Evolutionary conservation across 148 eudicot species (phyloP).

Genomic region (Euryodendron excelsum): DNA sequence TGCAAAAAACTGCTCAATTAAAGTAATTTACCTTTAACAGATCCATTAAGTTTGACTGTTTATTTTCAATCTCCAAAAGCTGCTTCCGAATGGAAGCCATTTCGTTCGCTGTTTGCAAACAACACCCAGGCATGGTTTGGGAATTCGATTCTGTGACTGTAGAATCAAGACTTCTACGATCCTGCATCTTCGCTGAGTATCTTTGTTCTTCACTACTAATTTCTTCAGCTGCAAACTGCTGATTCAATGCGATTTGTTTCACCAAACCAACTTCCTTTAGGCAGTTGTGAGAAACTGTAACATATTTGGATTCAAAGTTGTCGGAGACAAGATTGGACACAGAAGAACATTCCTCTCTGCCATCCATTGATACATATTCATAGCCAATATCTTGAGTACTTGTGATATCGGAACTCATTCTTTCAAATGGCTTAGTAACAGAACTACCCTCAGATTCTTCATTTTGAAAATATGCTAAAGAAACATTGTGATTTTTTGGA

Average conservation of each 20-base stretch:
- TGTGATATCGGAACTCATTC: conserved; percentile 44
- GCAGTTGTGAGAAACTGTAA: conserved; percentile 32
- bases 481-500: conserved; percentile 40
- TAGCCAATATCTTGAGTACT: conserved; percentile 44
- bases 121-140: conserved; percentile 39
- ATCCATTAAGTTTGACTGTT: conserved; percentile 72
- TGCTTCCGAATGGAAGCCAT: conserved; percentile 55
- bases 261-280: conserved; percentile 34
- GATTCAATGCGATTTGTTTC: conserved; percentile 35
- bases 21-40: conserved; percentile 61
- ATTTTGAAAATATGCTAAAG: conserved; percentile 32
- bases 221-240: conserved; percentile 39
- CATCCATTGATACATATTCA: conserved; percentile 61
- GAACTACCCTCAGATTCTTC: conserved; percentile 69
- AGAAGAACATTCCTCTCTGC: conserved; percentile 70
- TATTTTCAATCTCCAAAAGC: conserved; percentile 73
- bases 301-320: conserved; percentile 42
- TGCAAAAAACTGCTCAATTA: neutral
- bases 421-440: conserved; percentile 51
- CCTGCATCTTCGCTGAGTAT: conserved; percentile 37
- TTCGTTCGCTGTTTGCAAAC: conserved; percentile 54
- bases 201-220: conserved; percentile 38
- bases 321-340: conserved; percentile 52
- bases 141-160: conserved; percentile 55
- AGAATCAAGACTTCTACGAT: conserved; percentile 75